Conservation (phyloP, 176 grass and related monocot species). For the Paspalum notatum region DNA sequence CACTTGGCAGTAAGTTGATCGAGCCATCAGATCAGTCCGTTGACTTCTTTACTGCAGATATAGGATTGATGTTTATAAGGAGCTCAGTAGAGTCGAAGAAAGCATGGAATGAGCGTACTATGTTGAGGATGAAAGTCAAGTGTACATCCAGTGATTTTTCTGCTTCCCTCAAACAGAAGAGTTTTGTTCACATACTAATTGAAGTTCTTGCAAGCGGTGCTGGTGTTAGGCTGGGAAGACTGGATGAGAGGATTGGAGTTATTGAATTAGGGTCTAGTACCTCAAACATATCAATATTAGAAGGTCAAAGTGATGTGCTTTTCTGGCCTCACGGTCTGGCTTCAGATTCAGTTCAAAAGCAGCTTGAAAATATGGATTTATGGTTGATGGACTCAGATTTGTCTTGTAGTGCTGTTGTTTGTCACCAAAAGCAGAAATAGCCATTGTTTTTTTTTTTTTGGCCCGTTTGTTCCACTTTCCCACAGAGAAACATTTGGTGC, state of each 20-base stretch:
- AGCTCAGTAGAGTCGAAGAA: slow-evolving; percentile 60
- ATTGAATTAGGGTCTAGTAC: slow-evolving; percentile 52
- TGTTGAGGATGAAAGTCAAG: slow-evolving; percentile 45
- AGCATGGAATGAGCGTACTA: slow-evolving; percentile 59
- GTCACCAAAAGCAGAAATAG: slow-evolving; percentile 47
- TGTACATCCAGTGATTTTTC: slow-evolving; percentile 32
- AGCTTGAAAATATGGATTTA: slow-evolving; percentile 61
- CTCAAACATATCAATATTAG: slow-evolving; percentile 38
- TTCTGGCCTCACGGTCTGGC: slow-evolving; percentile 51
- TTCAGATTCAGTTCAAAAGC: slow-evolving; percentile 63
- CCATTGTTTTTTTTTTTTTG: slow-evolving; percentile 26
- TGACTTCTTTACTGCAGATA: slow-evolving; percentile 60
- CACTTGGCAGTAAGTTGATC: slow-evolving; percentile 50
- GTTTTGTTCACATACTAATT: slow-evolving; percentile 48
- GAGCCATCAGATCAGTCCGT: slow-evolving; percentile 62
- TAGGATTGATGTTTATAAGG: slow-evolving; percentile 69
- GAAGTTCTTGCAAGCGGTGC: slow-evolving; percentile 47
- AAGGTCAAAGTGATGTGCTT: slow-evolving; percentile 51
- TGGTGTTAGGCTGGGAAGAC: slow-evolving; percentile 51
- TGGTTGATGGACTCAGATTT: slow-evolving; percentile 85
- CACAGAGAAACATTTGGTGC: slow-evolving; percentile 1
- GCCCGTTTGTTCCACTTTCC: slow-evolving; percentile 6
- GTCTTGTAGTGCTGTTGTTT: slow-evolving; percentile 85
- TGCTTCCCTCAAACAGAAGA: slow-evolving; percentile 30
- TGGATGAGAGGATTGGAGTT: slow-evolving; percentile 45